Percentiles rank a stretch among this genome's conserved stretches.
These are phyloP conservation scores for Reticulomyxa filosa DNA, from an alignment of 78 protist species.

Conservation along the genomic window DNA sequence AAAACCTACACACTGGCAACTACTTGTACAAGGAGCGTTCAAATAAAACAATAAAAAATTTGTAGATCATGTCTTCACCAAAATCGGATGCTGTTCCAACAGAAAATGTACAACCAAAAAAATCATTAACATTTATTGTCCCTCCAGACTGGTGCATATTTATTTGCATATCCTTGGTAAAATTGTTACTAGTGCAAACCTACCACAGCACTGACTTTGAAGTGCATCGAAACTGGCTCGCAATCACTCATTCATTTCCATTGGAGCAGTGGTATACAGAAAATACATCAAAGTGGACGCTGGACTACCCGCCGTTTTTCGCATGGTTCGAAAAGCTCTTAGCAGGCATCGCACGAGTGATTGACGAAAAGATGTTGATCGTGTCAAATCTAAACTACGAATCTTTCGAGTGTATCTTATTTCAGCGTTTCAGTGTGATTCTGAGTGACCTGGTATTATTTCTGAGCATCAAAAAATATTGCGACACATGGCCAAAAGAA, in stretches of 20 bases:
- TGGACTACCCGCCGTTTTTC: conserved; percentile 92
- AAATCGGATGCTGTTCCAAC: too few species aligned
- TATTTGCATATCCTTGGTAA: neutral
- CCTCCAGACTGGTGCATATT: too few species aligned
- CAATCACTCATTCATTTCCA: conserved; percentile 70
- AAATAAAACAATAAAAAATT: too few species aligned
- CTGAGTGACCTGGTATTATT: neutral
- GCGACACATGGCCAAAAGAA: too few species aligned
- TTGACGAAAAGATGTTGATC: conserved; percentile 41
- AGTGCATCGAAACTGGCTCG: conserved; percentile 88
- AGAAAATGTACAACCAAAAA: too few species aligned
- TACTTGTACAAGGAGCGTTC: too few species aligned
- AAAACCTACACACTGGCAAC: too few species aligned
- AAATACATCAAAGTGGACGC: conserved; percentile 64
- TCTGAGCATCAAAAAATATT: too few species aligned
- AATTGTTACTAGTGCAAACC: neutral
- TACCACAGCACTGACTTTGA: conserved; percentile 54
- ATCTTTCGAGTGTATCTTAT: neutral
- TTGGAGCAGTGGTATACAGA: conserved; percentile 14
- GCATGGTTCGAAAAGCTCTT: conserved; percentile 62
- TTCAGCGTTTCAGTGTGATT: neutral
- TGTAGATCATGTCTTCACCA: too few species aligned
- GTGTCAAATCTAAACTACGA: conserved; percentile 17
- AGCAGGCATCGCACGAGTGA: neutral
- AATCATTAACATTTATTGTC: too few species aligned